phyloP scores from a whole-genome alignment of 2,329 filamentous ascomycete species.

The Davidsoniella australis region DNA sequence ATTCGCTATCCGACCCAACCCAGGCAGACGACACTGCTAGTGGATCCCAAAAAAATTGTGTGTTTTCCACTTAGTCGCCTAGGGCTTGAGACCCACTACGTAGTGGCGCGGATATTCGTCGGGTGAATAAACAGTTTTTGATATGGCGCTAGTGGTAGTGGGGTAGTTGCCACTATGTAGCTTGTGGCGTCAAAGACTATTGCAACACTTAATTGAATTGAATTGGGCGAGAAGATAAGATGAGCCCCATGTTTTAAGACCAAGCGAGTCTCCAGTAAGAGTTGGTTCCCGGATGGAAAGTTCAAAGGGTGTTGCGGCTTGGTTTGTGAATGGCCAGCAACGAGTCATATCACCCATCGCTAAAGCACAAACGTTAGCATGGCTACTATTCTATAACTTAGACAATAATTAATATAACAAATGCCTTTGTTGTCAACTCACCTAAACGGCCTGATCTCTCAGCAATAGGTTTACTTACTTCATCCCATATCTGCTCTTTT shows the following conservation, averaged over 20 bases:
- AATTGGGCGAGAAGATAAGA: constrained; percentile 74
- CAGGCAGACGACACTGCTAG: neutral
- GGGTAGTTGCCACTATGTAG: too few relatives aligned
- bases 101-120: constrained; percentile 3
- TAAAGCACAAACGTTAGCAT: constrained; percentile 13
- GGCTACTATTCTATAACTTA: neutral
- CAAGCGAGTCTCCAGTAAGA: constrained; percentile 63
- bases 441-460: constrained; percentile 69
- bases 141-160: too few relatives aligned
- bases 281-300: constrained; percentile 72
- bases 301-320: constrained; percentile 28
- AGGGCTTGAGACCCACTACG: constrained; percentile 5
- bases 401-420: neutral
- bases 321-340: constrained; percentile 30
- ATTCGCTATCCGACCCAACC: neutral
- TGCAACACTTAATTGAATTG: too few relatives aligned
- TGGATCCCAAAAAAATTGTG: constrained; percentile 4
- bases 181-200: too few relatives aligned
- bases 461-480: constrained; percentile 61
- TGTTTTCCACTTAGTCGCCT: neutral
- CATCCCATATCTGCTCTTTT: constrained; percentile 56
- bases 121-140: neutral
- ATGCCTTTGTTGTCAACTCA: constrained; percentile 19
- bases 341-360: constrained; percentile 41
- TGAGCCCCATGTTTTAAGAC: constrained; percentile 90